Evolutionary conservation across 768 basidiomycete genomes (phyloP), one percentile per base, ranked within the genome.

Genomic region (Trametes cinnabarina): DNA sequence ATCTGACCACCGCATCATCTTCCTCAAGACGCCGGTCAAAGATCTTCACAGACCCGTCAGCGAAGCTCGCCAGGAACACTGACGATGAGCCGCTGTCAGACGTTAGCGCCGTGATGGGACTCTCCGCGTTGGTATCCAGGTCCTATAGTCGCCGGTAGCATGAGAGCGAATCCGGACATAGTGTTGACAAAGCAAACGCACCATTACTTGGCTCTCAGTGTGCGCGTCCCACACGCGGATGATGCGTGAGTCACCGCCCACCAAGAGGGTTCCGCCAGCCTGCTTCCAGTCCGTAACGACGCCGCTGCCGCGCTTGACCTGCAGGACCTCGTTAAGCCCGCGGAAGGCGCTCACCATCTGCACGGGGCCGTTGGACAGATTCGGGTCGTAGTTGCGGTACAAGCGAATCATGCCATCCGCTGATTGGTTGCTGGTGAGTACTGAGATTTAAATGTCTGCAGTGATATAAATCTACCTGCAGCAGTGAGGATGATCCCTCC

Each of bases 141-240:
- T 96, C 93, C 96, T 98, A 65, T 6, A 22, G 25, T 44, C 15
- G 55, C 34, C 15, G 43, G 44, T 55, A 35, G 48, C 14, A 34
- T 19, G 43, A 39, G 41, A 30, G 39, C 46, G 65, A 22, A 52
- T 12, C 50, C 9, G 10, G 22, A 46, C 44, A 46, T 14, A 25
- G 23, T 2, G 7, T 19, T 9, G 20, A 35, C 5, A 28, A 59
- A 44, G 3, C 3, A 32, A 12, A 71, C 85, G 62, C 65, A 94
- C 92, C 75, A 88, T 69, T 42, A 87, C 76, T 55, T 85, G 83
- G 23, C 80, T 84, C 70, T 98, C 97, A 2, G 90, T 89, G 63
- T 92, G 87, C 9, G 94, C 96, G 69, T 99, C 95, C 97, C 97
- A 99, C 4, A 94, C 80, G 57, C 93, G 82, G 60, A 99, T 88